Evolutionary conservation across 805 yeast genomes (phyloP).

Genomic region (Candida coleopterorum): DNA sequence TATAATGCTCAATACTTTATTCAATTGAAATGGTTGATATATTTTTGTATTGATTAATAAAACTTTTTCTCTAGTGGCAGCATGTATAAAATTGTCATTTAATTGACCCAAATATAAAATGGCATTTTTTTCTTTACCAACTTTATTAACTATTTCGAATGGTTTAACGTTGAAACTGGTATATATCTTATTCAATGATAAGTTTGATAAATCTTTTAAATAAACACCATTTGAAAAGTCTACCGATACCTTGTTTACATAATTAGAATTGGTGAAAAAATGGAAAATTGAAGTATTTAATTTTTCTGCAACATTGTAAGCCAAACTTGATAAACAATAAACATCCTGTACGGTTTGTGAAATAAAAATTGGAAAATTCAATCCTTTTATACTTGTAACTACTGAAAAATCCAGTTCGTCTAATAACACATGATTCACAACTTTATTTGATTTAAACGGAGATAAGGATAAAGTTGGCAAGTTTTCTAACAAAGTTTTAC

Average conservation of each 20-base stretch:
- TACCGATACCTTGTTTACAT: constrained; percentile 10
- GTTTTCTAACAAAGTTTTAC: constrained; percentile 49
- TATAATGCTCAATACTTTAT: constrained; percentile 43
- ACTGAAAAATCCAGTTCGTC: constrained; percentile 60
- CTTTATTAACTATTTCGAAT: constrained; percentile 26
- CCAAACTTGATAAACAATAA: constrained; percentile 41
- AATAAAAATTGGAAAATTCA: constrained; percentile 58
- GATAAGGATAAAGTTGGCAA: constrained; percentile 53
- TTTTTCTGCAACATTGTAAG: constrained; percentile 52
- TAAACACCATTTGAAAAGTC: constrained; percentile 13
- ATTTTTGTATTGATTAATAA: constrained; percentile 56
- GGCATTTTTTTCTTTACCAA: constrained; percentile 42
- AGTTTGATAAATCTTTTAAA: constrained; percentile 13
- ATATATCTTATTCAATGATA: constrained; percentile 20
- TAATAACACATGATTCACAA: constrained; percentile 60
- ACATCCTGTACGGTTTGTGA: constrained; percentile 60
- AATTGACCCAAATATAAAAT: constrained; percentile 63
- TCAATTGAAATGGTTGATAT: constrained; percentile 69
- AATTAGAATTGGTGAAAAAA: constrained; percentile 43
- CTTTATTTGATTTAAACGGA: constrained; percentile 33
- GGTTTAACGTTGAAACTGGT: constrained; percentile 22
- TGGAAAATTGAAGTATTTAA: constrained; percentile 62
- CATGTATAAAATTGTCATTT: constrained; percentile 36
- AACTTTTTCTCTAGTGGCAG: constrained; percentile 32
- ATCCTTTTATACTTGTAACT: constrained; percentile 69